Evolutionary conservation across 1,284 basidiomycete genomes (phyloP).

Genomic region (Fistulinella cinereoalba): DNA sequence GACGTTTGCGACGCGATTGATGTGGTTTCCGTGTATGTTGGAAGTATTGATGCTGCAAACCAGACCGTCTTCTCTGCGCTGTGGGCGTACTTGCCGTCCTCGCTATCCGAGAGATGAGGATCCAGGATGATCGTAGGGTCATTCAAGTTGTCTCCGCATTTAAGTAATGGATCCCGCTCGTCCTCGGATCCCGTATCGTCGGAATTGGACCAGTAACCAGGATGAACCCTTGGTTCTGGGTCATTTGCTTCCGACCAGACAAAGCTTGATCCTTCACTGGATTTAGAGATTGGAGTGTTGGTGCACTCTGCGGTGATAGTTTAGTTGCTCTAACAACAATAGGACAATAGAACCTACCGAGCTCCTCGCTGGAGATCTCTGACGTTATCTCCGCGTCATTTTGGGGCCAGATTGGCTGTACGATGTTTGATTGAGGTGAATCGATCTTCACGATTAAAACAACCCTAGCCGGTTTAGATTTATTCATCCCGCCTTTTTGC

Average conservation of each 20-base stretch:
- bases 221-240: slow-evolving; percentile 12
- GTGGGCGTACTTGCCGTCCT: slow-evolving; percentile 5
- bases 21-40: slow-evolving; percentile 41
- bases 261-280: slow-evolving; percentile 3
- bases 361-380: slow-evolving; percentile 7
- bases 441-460: slow-evolving; percentile 22
- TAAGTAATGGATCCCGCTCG: slow-evolving; percentile 19
- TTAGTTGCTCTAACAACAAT: neutral
- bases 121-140: slow-evolving; percentile 1
- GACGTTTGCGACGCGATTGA: slow-evolving; percentile 31
- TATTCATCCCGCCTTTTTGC: slow-evolving; percentile 10
- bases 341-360: slow-evolving; percentile 4
- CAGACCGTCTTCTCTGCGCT: slow-evolving; percentile 7
- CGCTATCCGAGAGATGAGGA: slow-evolving; percentile 8
- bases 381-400: slow-evolving; percentile 1
- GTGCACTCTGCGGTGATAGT: slow-evolving; percentile 7
- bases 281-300: slow-evolving; percentile 12
- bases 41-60: slow-evolving; percentile 34
- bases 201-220: slow-evolving; percentile 29
- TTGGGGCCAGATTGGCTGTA: neutral
- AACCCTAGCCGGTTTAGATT: slow-evolving; percentile 7
- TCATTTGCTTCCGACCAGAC: slow-evolving; percentile 12
- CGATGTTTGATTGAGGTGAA: neutral
- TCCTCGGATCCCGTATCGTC: slow-evolving; percentile 18
- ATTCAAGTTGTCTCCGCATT: slow-evolving; percentile 1